Conservation (phyloP, 805 yeast genomes). For the Ogataea salicorniae region DNA sequence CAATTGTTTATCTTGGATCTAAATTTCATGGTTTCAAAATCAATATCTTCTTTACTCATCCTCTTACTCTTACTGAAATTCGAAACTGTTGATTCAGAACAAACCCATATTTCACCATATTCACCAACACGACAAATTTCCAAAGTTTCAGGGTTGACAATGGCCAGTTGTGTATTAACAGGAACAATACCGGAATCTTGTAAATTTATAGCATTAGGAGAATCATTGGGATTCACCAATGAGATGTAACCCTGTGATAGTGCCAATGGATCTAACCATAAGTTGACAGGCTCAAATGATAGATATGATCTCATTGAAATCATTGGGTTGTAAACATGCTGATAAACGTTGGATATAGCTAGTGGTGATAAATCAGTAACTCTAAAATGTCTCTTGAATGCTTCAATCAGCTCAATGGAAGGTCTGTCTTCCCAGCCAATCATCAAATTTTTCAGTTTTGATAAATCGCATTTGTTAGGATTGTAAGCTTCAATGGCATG, state of each 20-base stretch:
- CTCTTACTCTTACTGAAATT: constrained; percentile 50
- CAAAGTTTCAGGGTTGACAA: constrained; percentile 90
- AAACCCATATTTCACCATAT: constrained; percentile 95
- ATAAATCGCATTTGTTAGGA: constrained; percentile 57
- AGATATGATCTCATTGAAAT: constrained; percentile 81
- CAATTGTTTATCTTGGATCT: constrained; percentile 60
- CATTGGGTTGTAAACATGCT: constrained; percentile 76
- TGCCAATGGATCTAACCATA: constrained; percentile 83
- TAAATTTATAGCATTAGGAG: constrained; percentile 63
- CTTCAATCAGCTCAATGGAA: constrained; percentile 50
- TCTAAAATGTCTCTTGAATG: constrained; percentile 57
- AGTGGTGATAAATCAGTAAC: constrained; percentile 60
- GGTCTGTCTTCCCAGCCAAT: constrained; percentile 76
- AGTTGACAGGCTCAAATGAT: constrained; percentile 81
- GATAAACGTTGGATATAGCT: constrained; percentile 71
- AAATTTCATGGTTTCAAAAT: constrained; percentile 51
- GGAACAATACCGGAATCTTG: constrained; percentile 97
- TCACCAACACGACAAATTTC: constrained; percentile 82
- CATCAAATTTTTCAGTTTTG: constrained; percentile 74
- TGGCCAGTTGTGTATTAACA: constrained; percentile 86
- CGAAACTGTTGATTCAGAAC: constrained; percentile 75
- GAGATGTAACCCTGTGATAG: constrained; percentile 85
- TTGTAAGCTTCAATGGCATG: constrained; percentile 50
- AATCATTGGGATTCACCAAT: constrained; percentile 67
- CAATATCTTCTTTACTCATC: constrained; percentile 27